These are phyloP conservation scores for Cryptosporidium sp. DNA, from an alignment of 169 alveolate species.

Conservation along the genomic window DNA sequence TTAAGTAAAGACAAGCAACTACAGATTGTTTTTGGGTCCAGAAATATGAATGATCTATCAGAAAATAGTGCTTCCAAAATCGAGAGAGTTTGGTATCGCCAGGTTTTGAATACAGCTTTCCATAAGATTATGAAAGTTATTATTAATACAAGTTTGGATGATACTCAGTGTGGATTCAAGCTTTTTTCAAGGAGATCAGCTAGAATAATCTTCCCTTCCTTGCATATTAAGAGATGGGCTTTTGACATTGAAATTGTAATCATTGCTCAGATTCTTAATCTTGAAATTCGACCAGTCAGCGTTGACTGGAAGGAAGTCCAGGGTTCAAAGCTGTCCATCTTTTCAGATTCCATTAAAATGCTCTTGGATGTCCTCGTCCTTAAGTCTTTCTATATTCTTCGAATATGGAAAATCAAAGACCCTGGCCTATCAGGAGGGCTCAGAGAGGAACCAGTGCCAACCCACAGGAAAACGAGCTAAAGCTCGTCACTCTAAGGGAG, in stretches of 20 bases:
- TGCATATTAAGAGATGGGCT: conserved; percentile 91
- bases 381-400: conserved; percentile 74
- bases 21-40: conserved; percentile 86
- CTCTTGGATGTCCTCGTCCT: conserved; percentile 74
- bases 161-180: conserved; percentile 92
- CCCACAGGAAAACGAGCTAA: background rate
- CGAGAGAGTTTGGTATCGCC: conserved; percentile 35
- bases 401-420: conserved; percentile 68
- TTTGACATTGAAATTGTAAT: conserved; percentile 89
- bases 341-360: conserved; percentile 76
- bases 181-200: conserved; percentile 87
- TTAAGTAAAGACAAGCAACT: conserved; percentile 73
- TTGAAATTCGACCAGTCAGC: conserved; percentile 84
- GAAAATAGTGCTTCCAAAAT: conserved; percentile 14
- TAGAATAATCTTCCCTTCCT: conserved; percentile 80
- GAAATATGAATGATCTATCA: conserved; percentile 78
- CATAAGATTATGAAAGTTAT: conserved; percentile 66
- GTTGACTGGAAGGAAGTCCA: conserved; percentile 89
- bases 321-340: conserved; percentile 79
- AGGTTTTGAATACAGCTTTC: conserved; percentile 40
- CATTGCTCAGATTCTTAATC: conserved; percentile 79
- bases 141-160: conserved; percentile 77
- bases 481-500: no score
- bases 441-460: background rate
- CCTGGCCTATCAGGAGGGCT: background rate